Conservation (phyloP, 2,329 filamentous ascomycete genomes). For the Colletotrichum musicola region DNA sequence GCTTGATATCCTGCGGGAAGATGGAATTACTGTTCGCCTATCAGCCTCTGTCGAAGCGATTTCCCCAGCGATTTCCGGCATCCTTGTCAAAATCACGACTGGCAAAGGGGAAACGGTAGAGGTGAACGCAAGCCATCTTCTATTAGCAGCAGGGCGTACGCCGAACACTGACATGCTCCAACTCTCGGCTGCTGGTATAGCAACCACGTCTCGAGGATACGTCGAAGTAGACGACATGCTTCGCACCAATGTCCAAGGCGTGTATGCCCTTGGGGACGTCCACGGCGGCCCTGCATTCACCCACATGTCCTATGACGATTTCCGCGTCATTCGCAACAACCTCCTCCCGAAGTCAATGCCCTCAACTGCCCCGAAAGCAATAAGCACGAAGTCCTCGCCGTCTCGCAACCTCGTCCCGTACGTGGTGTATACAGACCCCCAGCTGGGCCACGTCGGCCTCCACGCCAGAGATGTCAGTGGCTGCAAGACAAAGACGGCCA, state of each 20-base stretch:
- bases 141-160: constrained; percentile 62
- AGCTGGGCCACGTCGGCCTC: constrained; percentile 64
- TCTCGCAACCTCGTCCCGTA: constrained; percentile 57
- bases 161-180: constrained; percentile 63
- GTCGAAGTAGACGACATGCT: constrained; percentile 59
- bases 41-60: constrained; percentile 48
- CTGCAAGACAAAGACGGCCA: constrained; percentile 56
- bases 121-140: constrained; percentile 59
- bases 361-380: constrained; percentile 43
- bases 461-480: constrained; percentile 54
- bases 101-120: constrained; percentile 41
- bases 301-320: constrained; percentile 69
- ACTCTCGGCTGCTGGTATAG: constrained; percentile 55
- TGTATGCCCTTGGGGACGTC: constrained; percentile 65
- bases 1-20: constrained; percentile 57
- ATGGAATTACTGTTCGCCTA: constrained; percentile 59
- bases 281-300: constrained; percentile 67
- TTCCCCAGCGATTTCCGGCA: constrained; percentile 34
- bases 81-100: constrained; percentile 38
- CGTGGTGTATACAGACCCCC: constrained; percentile 66
- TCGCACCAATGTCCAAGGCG: constrained; percentile 54
- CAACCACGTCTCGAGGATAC: constrained; percentile 56
- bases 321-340: constrained; percentile 62
- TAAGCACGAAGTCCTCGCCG: constrained; percentile 43
- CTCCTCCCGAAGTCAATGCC: constrained; percentile 49